Evolutionary conservation across 202 grass and related monocot genomes (phyloP).

Genomic region (Setaria viridis): DNA sequence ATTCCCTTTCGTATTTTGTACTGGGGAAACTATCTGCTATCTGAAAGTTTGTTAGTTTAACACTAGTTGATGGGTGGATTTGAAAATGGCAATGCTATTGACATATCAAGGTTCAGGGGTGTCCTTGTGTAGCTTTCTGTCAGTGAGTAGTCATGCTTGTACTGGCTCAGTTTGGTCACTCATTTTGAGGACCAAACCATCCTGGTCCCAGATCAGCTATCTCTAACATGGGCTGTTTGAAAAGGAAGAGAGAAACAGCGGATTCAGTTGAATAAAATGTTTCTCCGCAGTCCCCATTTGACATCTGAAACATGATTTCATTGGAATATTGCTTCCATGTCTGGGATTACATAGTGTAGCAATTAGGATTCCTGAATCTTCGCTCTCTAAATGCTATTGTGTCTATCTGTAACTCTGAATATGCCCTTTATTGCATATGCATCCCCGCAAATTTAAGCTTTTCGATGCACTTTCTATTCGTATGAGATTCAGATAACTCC

Average conservation of each 20-base stretch:
- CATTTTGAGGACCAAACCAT: not conserved
- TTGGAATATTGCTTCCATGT: slow-evolving; percentile 6
- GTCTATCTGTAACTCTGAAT: not conserved
- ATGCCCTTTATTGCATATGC: not conserved
- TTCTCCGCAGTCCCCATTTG: not conserved
- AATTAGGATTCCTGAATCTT: slow-evolving; percentile 18
- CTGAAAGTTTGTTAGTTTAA: slow-evolving; percentile 1
- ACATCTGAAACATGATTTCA: slow-evolving; percentile 5
- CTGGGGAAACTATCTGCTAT: not conserved
- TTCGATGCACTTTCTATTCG: not conserved
- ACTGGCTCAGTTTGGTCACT: slow-evolving; percentile 10
- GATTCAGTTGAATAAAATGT: not conserved
- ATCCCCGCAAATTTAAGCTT: not conserved
- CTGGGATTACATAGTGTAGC: not conserved
- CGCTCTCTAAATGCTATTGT: slow-evolving; percentile 11
- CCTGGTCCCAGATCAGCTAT: not conserved
- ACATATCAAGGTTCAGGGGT: not conserved
- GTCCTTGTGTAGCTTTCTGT: not conserved
- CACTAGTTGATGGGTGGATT: slow-evolving; percentile 28
- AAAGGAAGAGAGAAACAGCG: slow-evolving; percentile 12
- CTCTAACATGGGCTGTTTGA: slow-evolving; percentile 1
- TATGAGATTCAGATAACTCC: not conserved
- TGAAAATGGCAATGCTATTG: slow-evolving; percentile 14
- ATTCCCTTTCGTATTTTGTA: slow-evolving; percentile 15
- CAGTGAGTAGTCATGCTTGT: not conserved